Conservation (phyloP, 2,329 filamentous ascomycete species). For the Pestalotiopsis sp. region DNA sequence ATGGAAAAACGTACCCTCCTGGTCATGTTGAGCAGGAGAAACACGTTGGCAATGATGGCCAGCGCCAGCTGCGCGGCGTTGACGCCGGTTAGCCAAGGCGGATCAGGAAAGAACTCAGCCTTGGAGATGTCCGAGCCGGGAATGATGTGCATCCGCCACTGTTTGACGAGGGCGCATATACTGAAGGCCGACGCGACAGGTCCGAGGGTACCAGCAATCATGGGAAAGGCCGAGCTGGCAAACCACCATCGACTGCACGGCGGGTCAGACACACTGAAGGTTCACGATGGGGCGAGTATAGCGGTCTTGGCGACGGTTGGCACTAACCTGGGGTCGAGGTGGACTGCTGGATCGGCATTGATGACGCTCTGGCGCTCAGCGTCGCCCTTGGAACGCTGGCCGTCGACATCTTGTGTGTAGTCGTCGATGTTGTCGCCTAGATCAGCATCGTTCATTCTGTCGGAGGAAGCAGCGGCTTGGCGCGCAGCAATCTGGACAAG, state of each 20-base stretch:
- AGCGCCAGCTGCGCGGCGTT: conserved; percentile 78
- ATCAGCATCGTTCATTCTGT: conserved; percentile 43
- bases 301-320: background rate
- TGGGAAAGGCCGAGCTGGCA: conserved; percentile 67
- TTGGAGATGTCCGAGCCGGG: conserved; percentile 48
- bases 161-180: conserved; percentile 80
- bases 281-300: background rate
- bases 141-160: conserved; percentile 67
- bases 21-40: conserved; percentile 86
- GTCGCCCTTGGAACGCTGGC: conserved; percentile 16
- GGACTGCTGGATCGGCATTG: conserved; percentile 37
- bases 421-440: conserved; percentile 38
- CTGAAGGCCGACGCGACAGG: conserved; percentile 87
- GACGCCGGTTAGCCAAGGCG: conserved; percentile 71
- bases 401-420: conserved; percentile 29
- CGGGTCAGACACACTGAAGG: background rate
- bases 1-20: conserved; percentile 76
- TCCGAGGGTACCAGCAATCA: conserved; percentile 82
- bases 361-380: conserved; percentile 30
- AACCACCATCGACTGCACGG: conserved; percentile 62
- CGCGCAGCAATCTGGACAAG: background rate
- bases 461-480: conserved; percentile 12
- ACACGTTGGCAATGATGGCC: conserved; percentile 78
- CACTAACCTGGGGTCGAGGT: conserved; percentile 46
- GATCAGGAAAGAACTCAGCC: conserved; percentile 63